Evolutionary conservation across 352 stramenopile species (phyloP), one percentile per base, ranked within the genome.

Genomic region (Thraustochytrium striatum): DNA sequence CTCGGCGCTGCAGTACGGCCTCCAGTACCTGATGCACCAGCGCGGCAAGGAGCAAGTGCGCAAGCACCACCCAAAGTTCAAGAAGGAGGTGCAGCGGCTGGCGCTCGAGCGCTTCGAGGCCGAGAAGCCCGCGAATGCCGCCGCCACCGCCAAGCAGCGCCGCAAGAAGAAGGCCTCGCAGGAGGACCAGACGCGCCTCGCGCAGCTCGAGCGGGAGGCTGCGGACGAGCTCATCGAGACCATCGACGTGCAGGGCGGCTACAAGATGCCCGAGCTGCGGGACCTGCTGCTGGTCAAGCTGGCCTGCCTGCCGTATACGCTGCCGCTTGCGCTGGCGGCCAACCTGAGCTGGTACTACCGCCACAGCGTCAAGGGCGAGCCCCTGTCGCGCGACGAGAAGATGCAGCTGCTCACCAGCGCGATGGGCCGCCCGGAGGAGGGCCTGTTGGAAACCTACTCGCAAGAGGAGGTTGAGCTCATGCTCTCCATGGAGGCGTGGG

Each of bases 401-500:
- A 75, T 75, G 7, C 36, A 68, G n/a, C 65, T 75, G 8, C 65
- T 75, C 41, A 43, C 44, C 19, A 9, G 39, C 16, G 44, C 65
- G 8, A 32, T 75, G 11, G 7, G 25, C 21, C 11, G 13, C 5
- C 32, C 43, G 5, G 65, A 75, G 25, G 65, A 30, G 8, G 65
- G 41, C 43, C 28, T 75, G 1, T 25, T 47, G 1, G 43, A 75
- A 21, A 13, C 65, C 41, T 61, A 30, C 35, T 30, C 44, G 11
- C 44, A 30, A 5, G 44, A 75, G 16, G 65, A 75, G 30, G 44
- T 55, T 21, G 43, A 75, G 30, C 21, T 43, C n/a, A 39, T 75
- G n/a, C 65, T 75, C 39, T 39, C 65, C 16, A 75, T 75, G 65
- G 65, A 75, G 25, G 58, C 41, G 41, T 75, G 65, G 65, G 41